A percentile compares a stretch with the other conserved stretches of the same genome.
phyloP scores from a whole-genome alignment of 495 filamentous ascomycete species.

The Hyphodiscus hymeniophilus region DNA sequence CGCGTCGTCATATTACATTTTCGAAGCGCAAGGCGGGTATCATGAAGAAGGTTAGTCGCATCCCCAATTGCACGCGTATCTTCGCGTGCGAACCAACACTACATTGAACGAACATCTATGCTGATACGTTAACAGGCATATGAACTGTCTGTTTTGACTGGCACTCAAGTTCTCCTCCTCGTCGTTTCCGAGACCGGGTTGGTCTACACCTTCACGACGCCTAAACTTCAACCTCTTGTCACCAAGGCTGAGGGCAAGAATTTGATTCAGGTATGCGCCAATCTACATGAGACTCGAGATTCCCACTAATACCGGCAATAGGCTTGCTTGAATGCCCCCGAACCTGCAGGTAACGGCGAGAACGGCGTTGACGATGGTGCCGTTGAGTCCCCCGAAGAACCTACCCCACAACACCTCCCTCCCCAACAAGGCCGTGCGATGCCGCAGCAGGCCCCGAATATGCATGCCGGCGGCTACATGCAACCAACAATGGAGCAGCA shows the following conservation, averaged over 20 bases:
- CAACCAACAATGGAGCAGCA: slow-evolving; percentile 37
- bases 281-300: slow-evolving; percentile 1
- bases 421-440: slow-evolving; percentile 44
- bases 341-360: slow-evolving; percentile 76
- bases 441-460: slow-evolving; percentile 38
- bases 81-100: no score
- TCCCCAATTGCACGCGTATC: slow-evolving; percentile 14
- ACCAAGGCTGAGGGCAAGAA: slow-evolving; percentile 99
- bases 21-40: slow-evolving; percentile 99
- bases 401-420: slow-evolving; percentile 47
- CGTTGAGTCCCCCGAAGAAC: slow-evolving; percentile 58
- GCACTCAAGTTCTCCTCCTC: slow-evolving; percentile 93
- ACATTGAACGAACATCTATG: slow-evolving; percentile 21
- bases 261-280: slow-evolving; percentile 78
- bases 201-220: slow-evolving; percentile 98
- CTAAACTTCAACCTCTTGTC: slow-evolving; percentile 96
- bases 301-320: slow-evolving; percentile 28
- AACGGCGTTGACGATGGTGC: slow-evolving; percentile 80
- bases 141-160: slow-evolving; percentile 93
- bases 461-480: slow-evolving; percentile 39
- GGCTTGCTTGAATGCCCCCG: slow-evolving; percentile 96
- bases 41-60: slow-evolving; percentile 93
- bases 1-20: slow-evolving; percentile 98
- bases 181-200: slow-evolving; percentile 98
- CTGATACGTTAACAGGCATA: slow-evolving; percentile 64